Percentiles rank a stretch among this genome's conserved stretches.
phyloP scores from a whole-genome alignment of 805 yeast species.

The Kuraishia piskuri region DNA sequence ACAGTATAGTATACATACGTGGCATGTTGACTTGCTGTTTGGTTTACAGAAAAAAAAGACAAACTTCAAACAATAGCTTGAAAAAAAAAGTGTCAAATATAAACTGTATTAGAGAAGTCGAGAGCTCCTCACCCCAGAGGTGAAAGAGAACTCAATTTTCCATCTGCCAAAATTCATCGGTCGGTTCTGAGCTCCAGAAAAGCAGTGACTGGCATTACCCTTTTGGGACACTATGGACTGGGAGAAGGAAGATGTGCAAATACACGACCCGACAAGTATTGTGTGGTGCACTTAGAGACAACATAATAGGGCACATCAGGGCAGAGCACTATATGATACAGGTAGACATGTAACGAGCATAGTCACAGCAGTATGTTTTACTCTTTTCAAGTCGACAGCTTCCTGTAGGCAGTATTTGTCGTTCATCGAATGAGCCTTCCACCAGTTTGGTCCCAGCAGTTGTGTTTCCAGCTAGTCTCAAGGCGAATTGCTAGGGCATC shows the following conservation, averaged over 20 bases:
- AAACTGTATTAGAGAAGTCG: background rate
- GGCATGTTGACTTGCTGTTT: slow-evolving; percentile 40
- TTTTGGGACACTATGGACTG: background rate
- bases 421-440: too few species aligned
- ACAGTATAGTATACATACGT: slow-evolving; percentile 36
- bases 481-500: too few species aligned
- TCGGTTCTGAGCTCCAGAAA: background rate
- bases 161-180: background rate
- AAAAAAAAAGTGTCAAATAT: background rate
- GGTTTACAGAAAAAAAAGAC: background rate
- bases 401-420: too few species aligned
- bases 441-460: background rate
- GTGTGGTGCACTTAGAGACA: background rate
- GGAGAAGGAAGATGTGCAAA: background rate
- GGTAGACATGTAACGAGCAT: too few species aligned
- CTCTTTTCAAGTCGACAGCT: too few species aligned
- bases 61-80: background rate
- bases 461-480: too few species aligned
- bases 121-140: background rate
- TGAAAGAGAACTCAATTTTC: background rate
- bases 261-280: too few species aligned
- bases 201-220: background rate
- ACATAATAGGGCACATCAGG: too few species aligned
- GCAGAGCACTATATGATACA: too few species aligned
- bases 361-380: too few species aligned